Percentiles rank a stretch among this genome's conserved stretches.
Conservation (phyloP, 805 yeast genomes). For the Tetrapisispora phaffii region DNA sequence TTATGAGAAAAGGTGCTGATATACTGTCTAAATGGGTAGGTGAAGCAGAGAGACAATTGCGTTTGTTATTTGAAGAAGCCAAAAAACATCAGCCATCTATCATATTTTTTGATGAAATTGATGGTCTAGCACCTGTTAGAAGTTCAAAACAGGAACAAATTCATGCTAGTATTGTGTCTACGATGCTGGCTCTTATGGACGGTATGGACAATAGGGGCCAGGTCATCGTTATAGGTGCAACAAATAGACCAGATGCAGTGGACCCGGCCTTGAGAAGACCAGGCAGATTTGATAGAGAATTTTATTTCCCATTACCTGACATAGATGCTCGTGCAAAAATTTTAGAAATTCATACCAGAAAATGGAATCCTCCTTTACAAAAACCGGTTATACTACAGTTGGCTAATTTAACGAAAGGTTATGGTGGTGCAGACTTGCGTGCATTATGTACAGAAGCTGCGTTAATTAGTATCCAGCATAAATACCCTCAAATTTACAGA, state of each 20-base stretch:
- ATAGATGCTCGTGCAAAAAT: slow-evolving; percentile 68
- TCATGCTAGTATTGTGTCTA: slow-evolving; percentile 94
- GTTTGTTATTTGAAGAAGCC: slow-evolving; percentile 91
- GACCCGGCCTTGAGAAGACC: slow-evolving; percentile 97
- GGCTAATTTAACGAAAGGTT: slow-evolving; percentile 82
- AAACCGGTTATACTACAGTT: slow-evolving; percentile 50
- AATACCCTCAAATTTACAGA: slow-evolving; percentile 85
- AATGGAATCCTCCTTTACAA: slow-evolving; percentile 73
- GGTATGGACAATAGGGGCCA: slow-evolving; percentile 99
- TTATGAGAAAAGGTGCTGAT: slow-evolving; percentile 98
- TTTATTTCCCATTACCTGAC: slow-evolving; percentile 91
- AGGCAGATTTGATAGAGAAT: slow-evolving; percentile 94
- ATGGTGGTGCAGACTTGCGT: slow-evolving; percentile 94
- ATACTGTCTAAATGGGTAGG: slow-evolving; percentile 98
- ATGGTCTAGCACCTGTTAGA: slow-evolving; percentile 96
- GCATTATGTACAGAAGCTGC: slow-evolving; percentile 96
- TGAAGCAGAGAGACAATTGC: slow-evolving; percentile 90
- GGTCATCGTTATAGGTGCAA: slow-evolving; percentile 95
- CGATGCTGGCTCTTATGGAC: slow-evolving; percentile 91
- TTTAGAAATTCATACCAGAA: slow-evolving; percentile 72
- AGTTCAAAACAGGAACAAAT: slow-evolving; percentile 97
- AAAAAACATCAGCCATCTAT: slow-evolving; percentile 91
- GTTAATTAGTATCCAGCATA: slow-evolving; percentile 77
- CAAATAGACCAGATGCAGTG: slow-evolving; percentile 95
- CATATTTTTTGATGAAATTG: slow-evolving; percentile 95